Percentiles rank a stretch among this genome's conserved stretches.
These are phyloP conservation scores for Penicillium hesseltinei DNA, from an alignment of 2,329 filamentous ascomycete genomes.

Conservation along the genomic window DNA sequence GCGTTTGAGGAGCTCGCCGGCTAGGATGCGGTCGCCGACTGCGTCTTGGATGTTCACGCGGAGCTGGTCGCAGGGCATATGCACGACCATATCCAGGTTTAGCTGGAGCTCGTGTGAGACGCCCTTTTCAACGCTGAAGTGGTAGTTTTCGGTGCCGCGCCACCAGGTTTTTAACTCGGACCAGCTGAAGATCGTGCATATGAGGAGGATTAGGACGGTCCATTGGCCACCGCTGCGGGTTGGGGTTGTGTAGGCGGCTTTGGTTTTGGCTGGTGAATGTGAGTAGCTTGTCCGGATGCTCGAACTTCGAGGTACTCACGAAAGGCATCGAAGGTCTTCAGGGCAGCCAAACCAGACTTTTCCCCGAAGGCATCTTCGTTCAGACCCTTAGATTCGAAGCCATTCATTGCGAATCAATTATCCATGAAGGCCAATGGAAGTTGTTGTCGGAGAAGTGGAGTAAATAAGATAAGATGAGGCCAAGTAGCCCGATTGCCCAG, in stretches of 20 bases:
- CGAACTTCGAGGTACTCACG: constrained; percentile 58
- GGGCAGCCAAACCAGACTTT: constrained; percentile 56
- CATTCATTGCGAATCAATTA: constrained; percentile 64
- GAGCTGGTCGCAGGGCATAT: constrained; percentile 83
- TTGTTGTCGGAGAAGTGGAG: constrained; percentile 20
- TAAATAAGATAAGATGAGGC: constrained; percentile 29
- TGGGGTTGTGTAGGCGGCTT: constrained; percentile 83
- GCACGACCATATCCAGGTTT: constrained; percentile 90
- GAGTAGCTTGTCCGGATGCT: background rate
- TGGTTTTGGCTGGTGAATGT: constrained; percentile 73
- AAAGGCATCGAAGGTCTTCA: constrained; percentile 94
- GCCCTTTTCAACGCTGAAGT: constrained; percentile 90
- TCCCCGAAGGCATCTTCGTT: constrained; percentile 80
- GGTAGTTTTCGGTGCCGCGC: constrained; percentile 77
- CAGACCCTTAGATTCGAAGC: constrained; percentile 67
- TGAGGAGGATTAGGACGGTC: constrained; percentile 76
- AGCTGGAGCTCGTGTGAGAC: constrained; percentile 85
- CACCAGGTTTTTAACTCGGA: constrained; percentile 81
- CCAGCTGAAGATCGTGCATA: constrained; percentile 73
- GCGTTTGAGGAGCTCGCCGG: constrained; percentile 68
- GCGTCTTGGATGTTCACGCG: constrained; percentile 97
- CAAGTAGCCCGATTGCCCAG: constrained; percentile 26
- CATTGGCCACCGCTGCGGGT: constrained; percentile 88
- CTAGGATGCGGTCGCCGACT: constrained; percentile 85
- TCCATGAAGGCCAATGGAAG: constrained; percentile 26